Conservation (phyloP, 1,284 basidiomycete species). For the Ganoderma lingzhi region DNA sequence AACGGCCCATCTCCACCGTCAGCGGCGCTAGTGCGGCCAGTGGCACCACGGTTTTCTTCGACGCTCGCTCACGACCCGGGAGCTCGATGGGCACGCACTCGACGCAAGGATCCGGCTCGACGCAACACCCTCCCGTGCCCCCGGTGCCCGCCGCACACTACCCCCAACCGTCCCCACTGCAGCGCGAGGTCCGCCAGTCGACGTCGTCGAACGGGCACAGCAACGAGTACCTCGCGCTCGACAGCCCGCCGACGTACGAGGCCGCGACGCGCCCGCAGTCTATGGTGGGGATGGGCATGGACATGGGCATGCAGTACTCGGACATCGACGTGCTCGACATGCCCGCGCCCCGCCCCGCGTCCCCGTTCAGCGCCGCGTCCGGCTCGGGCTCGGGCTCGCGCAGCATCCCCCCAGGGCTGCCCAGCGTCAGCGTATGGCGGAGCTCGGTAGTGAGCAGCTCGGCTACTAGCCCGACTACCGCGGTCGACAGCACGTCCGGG, state of each 20-base stretch:
- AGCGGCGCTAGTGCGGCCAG: constrained; percentile 61
- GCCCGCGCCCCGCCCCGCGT: constrained; percentile 61
- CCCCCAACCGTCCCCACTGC: constrained; percentile 29
- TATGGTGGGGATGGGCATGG: constrained; percentile 32
- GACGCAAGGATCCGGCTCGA: constrained; percentile 32
- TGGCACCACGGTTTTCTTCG: constrained; percentile 65
- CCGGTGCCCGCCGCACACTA: constrained; percentile 24
- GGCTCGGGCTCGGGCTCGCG: constrained; percentile 43
- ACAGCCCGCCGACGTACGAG: constrained; percentile 48
- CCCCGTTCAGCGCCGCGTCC: constrained; percentile 54
- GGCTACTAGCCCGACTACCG: constrained; percentile 27
- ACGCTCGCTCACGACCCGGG: constrained; percentile 60
- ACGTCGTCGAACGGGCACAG: constrained; percentile 31
- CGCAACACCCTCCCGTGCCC: constrained; percentile 46
- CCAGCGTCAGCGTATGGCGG: constrained; percentile 51
- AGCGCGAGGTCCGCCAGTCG: constrained; percentile 25
- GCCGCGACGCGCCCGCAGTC: constrained; percentile 25
- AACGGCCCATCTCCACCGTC: constrained; percentile 62
- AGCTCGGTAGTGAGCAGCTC: constrained; percentile 43
- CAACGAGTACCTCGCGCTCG: constrained; percentile 33
- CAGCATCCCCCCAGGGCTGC: constrained; percentile 61
- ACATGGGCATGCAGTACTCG: constrained; percentile 29
- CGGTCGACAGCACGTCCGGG: constrained; percentile 40
- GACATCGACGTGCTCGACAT: constrained; percentile 65
- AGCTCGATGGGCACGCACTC: constrained; percentile 45